Evolutionary conservation across 768 basidiomycete species (phyloP).

Genomic region (Serpula lacrymans): DNA sequence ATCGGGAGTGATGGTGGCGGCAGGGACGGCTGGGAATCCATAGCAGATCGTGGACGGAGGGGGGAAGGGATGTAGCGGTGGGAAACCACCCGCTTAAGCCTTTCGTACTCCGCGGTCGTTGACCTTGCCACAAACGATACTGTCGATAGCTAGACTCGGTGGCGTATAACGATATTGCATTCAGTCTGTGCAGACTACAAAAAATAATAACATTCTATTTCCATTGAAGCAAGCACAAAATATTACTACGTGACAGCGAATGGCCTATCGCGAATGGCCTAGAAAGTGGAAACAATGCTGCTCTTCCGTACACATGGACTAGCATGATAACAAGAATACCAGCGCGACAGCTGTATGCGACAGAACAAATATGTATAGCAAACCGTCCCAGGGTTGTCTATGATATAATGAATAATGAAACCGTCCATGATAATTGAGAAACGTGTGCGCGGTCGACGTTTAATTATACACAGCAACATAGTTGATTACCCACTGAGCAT

Average conservation of each 20-base stretch:
- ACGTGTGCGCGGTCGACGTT: background rate
- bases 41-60: slow-evolving; percentile 23
- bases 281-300: background rate
- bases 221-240: too few relatives aligned
- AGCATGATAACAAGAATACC: background rate
- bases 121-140: too few relatives aligned
- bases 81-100: slow-evolving; percentile 26
- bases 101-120: background rate
- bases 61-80: slow-evolving; percentile 22
- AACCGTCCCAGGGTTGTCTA: background rate
- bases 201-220: too few relatives aligned
- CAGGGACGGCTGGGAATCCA: slow-evolving; percentile 31
- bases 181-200: too few relatives aligned
- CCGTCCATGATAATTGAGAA: slow-evolving; percentile 1
- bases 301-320: slow-evolving; percentile 3
- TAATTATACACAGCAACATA: slow-evolving; percentile 52
- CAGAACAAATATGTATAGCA: background rate
- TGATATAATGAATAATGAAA: too few relatives aligned
- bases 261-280: background rate
- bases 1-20: slow-evolving; percentile 39
- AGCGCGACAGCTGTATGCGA: slow-evolving; percentile 1
- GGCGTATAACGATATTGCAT: too few relatives aligned
- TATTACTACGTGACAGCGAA: too few relatives aligned
- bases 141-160: too few relatives aligned
- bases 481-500: slow-evolving; percentile 55